A percentile compares a stretch with the other conserved stretches of the same genome.
These are phyloP conservation scores for Lyophyllum shimeji DNA, from an alignment of 768 basidiomycete genomes.

Conservation along the genomic window DNA sequence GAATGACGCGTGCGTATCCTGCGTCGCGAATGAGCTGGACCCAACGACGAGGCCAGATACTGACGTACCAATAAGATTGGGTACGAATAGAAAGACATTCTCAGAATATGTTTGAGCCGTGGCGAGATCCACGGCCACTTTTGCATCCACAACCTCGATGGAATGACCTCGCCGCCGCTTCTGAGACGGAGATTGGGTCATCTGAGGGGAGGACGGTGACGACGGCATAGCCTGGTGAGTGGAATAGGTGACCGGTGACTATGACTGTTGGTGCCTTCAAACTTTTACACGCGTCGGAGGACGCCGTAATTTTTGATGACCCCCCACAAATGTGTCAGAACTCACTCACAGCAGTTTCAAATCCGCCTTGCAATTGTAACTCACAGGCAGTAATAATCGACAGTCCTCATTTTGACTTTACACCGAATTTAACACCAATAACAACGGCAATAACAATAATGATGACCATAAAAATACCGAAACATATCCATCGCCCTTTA, in stretches of 20 bases:
- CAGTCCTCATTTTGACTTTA: constrained; percentile 16
- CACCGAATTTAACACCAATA: constrained; percentile 47
- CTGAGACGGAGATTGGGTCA: constrained; percentile 32
- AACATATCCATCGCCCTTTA: constrained; percentile 86
- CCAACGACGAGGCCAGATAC: constrained; percentile 4
- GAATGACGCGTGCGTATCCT: constrained; percentile 91
- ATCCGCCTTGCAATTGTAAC: no score
- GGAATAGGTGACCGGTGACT: no score
- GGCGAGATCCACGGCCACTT: constrained; percentile 83
- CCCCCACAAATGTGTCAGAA: constrained; percentile 9
- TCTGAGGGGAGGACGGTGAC: constrained; percentile 15
- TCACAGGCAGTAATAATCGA: no score
- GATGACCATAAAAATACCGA: constrained; percentile 58
- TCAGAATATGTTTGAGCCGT: constrained; percentile 86
- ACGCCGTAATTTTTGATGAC: constrained; percentile 20
- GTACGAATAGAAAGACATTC: constrained; percentile 96
- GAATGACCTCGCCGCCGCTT: constrained; percentile 50
- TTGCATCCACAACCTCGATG: constrained; percentile 76
- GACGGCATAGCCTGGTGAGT: not conserved
- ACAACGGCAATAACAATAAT: constrained; percentile 58
- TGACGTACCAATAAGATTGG: constrained; percentile 88
- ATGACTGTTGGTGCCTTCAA: constrained; percentile 7
- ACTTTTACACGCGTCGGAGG: constrained; percentile 19
- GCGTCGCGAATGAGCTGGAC: constrained; percentile 11
- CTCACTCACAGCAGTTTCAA: not conserved